Conservation (phyloP, 2,329 filamentous ascomycete genomes). For the Monilinia vaccinii-corymbosi region DNA sequence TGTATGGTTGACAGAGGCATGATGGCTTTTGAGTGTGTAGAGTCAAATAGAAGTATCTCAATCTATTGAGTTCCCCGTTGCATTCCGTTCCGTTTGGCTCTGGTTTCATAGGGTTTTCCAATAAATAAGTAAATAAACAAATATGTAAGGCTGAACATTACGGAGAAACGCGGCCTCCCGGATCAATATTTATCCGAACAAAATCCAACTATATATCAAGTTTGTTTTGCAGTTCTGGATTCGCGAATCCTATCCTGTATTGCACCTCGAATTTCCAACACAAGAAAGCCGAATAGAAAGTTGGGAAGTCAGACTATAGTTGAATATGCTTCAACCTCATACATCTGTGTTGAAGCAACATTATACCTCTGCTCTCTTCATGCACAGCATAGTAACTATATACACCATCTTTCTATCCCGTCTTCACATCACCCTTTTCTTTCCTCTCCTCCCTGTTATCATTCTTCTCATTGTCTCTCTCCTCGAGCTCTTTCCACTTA, state of each 20-base stretch:
- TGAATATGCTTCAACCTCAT: not conserved
- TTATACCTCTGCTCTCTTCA: not conserved
- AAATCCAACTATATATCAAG: too few species aligned
- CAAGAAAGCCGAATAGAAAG: not conserved
- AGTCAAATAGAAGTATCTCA: not conserved
- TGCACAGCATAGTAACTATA: not conserved
- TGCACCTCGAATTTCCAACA: not conserved
- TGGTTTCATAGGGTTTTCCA: not conserved
- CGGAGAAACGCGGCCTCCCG: not conserved
- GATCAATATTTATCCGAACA: not conserved
- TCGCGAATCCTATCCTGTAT: not conserved
- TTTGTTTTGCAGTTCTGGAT: not conserved
- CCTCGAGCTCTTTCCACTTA: slow-evolving; percentile 30
- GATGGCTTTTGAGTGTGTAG: not conserved
- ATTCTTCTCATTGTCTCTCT: slow-evolving; percentile 21
- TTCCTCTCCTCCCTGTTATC: slow-evolving; percentile 9
- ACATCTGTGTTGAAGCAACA: not conserved
- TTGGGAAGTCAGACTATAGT: not conserved
- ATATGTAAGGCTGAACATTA: not conserved
- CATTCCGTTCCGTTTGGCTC: not conserved
- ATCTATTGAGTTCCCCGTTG: not conserved
- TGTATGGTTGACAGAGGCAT: slow-evolving; percentile 43
- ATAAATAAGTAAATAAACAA: not conserved
- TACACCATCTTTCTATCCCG: not conserved
- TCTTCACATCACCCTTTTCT: not conserved